Evolutionary conservation across 2,329 filamentous ascomycete species (phyloP), one percentile per base, ranked within the genome.

Genomic region (Pseudocercospora eumusae): DNA sequence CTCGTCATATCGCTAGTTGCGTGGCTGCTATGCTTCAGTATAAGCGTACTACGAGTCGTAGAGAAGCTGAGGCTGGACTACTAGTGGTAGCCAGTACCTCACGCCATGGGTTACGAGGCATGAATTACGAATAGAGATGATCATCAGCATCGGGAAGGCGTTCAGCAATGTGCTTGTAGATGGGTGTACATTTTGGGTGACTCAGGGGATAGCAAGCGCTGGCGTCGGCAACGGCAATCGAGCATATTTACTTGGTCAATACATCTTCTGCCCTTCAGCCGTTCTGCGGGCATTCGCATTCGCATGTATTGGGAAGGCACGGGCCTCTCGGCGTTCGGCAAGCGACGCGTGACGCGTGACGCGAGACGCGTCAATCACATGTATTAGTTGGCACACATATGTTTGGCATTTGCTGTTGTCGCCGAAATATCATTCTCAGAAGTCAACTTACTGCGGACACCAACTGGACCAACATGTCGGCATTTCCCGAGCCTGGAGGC

Each of bases 1-100:
- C 82, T 96, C 69, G 80, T 96, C 56, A 82, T 96, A 62, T 91
- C 91, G 9, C 81, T 97, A 61, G 82, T 96, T 63, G 88, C 91
- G n/a, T 98, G 93, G 93, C 84, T 93, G 64, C 83, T 89, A 75
- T 97, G 92, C 21, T 96, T 98, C 77, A 86, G 89, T 55, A 88
- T 97, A 61, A 96, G 92, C 76, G 74, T 76, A 9, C 64, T 77
- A 52, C 69, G 75, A 57, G 75, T 76, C 8, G 74, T 76, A 45
- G 75, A 76, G 63, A 75, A 75, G 64, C 66, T 76, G 60, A 65
- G 63, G 27, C 62, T 66, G 47, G 64, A 66, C 31, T 62, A 66
- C 44, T 66, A 66, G 64, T 53, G 23, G 20, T 20, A 21, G 18
- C 52, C 45, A 25, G 33, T 25, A 25, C 23, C 28, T 45, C 36